These are phyloP conservation scores for Rutstroemia sydowiana DNA, from an alignment of 2,329 filamentous ascomycete genomes.

Conservation along the genomic window DNA sequence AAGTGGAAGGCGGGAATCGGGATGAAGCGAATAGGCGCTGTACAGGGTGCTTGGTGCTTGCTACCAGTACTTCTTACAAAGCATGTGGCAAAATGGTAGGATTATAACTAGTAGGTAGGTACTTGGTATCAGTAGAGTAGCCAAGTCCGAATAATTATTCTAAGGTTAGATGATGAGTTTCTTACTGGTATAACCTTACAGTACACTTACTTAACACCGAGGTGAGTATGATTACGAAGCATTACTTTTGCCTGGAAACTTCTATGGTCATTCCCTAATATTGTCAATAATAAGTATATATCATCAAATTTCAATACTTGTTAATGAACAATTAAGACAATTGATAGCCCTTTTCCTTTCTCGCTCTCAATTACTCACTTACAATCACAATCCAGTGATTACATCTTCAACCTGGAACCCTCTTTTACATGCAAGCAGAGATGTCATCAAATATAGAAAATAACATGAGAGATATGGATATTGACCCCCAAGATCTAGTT, in stretches of 20 bases:
- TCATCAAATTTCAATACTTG: not conserved
- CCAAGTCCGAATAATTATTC: no score
- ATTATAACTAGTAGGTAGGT: not conserved
- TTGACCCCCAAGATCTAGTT: slow-evolving; percentile 30
- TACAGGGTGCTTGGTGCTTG: slow-evolving; percentile 33
- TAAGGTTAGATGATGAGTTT: no score
- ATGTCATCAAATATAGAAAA: slow-evolving; percentile 5
- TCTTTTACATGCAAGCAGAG: not conserved
- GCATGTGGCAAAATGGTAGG: not conserved
- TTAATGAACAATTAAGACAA: not conserved
- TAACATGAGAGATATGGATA: slow-evolving; percentile 14
- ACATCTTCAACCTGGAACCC: not conserved
- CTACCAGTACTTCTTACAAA: not conserved
- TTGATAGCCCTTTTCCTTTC: not conserved
- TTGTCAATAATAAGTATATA: no score
- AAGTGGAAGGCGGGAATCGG: not conserved
- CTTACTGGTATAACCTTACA: no score
- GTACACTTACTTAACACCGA: not conserved
- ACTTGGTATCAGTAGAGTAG: no score
- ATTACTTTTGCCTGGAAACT: slow-evolving; percentile 22
- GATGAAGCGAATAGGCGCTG: slow-evolving; percentile 9
- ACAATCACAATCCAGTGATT: not conserved
- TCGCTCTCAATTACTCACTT: no score
- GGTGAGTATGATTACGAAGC: slow-evolving; percentile 26
- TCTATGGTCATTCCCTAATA: slow-evolving; percentile 13